Percentiles rank a stretch among this genome's conserved stretches.
Evolutionary conservation across 1,284 basidiomycete genomes (phyloP).

Genomic region (Hemileia vastatrix): DNA sequence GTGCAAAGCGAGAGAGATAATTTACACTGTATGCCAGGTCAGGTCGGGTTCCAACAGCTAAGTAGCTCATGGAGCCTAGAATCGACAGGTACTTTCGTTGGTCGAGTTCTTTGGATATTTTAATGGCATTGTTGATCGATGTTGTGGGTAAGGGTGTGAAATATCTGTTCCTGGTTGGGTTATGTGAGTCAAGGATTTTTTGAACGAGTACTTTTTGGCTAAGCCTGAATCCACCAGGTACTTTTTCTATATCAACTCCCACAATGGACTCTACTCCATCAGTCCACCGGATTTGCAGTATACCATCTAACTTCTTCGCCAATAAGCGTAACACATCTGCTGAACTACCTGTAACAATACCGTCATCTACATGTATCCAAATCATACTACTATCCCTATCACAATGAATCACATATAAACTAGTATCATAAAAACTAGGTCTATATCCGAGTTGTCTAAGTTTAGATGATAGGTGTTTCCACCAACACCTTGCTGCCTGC

Average conservation of each 20-base stretch:
- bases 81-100: background rate
- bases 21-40: background rate
- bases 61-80: too few species aligned
- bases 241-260: too few species aligned
- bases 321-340: background rate
- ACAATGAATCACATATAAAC: background rate
- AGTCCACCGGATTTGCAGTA: too few species aligned
- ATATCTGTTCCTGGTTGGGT: background rate
- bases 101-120: background rate
- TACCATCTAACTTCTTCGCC: background rate
- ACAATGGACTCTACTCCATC: too few species aligned
- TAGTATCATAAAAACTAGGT: background rate
- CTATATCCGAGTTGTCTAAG: background rate
- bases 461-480: background rate
- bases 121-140: background rate
- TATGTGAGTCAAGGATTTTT: background rate
- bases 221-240: too few species aligned
- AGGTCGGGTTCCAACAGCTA: background rate
- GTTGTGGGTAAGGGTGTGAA: background rate
- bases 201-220: too few species aligned
- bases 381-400: background rate
- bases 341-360: background rate
- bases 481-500: background rate
- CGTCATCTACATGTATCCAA: conserved; percentile 3
- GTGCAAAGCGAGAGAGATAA: background rate